phyloP scores from a whole-genome alignment of 2,329 filamentous ascomycete species.

The Fusarium sp. region DNA sequence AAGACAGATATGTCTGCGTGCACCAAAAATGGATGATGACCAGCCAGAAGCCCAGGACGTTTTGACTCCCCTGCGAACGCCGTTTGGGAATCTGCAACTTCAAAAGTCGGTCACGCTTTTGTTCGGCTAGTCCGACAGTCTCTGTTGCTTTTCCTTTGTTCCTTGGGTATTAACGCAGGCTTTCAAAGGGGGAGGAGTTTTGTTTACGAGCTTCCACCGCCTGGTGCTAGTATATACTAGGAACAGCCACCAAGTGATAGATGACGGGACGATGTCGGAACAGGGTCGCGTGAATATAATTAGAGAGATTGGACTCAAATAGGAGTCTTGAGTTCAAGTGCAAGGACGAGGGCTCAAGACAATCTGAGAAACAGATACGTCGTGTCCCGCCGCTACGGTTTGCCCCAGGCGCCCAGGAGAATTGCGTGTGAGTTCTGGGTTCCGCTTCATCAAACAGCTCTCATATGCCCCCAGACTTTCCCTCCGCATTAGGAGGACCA shows the following conservation, averaged over 20 bases:
- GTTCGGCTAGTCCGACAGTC: conserved; percentile 26
- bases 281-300: conserved; percentile 11
- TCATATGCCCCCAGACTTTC: conserved; percentile 28
- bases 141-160: conserved; percentile 41
- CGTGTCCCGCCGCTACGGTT: conserved; percentile 40
- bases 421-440: conserved; percentile 34
- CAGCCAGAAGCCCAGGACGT: conserved; percentile 38
- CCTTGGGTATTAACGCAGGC: conserved; percentile 19
- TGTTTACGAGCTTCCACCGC: conserved; percentile 44
- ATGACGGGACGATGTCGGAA: conserved; percentile 38
- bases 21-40: conserved; percentile 31
- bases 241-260: conserved; percentile 46
- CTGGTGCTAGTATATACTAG: conserved; percentile 36
- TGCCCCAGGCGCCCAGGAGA: conserved; percentile 28
- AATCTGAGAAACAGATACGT: conserved; percentile 38
- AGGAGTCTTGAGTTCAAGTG: conserved; percentile 22
- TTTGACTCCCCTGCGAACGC: conserved; percentile 29
- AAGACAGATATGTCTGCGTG: conserved; percentile 34
- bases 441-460: conserved; percentile 44
- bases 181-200: conserved; percentile 31
- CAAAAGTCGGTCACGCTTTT: conserved; percentile 41
- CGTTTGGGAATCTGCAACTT: conserved; percentile 31
- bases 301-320: conserved; percentile 22
- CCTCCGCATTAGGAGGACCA: conserved; percentile 40
- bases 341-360: conserved; percentile 28